Base-by-base conservation (phyloP, 1,284 basidiomycete species). In the Melanopsichium pennsylvanicum region DNA sequence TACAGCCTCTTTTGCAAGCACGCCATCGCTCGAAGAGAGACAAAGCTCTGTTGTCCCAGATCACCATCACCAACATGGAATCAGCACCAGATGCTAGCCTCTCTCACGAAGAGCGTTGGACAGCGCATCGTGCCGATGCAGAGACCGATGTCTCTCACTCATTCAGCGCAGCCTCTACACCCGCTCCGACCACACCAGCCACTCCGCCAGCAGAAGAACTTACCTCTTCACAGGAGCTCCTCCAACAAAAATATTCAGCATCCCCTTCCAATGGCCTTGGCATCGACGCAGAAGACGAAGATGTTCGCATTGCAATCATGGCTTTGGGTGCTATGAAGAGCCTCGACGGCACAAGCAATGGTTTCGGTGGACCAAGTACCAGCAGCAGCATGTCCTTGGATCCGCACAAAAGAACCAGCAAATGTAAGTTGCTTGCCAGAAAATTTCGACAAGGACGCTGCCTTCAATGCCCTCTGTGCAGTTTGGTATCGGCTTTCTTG, bases 301-400 rank as follows among this genome's bases (percentile, higher is more conserved):
- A 73, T n/a, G 74, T 75, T 8, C 57, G 59, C 35, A 73, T 73
- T 23, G 74, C 74, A 40, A 71, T 75, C 55, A 70, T 74, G 69
- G 74, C 70, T 2, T 43, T 74, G 21, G 72, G 72, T 13, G 72
- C 70, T 26, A 74, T 74, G 72, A 72, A 72, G 55, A 59, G 69
- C 27, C 62, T 74, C 22, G 72, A 74, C 38, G 72, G 70, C n/a
- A 51, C 35, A 2, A 47, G 27, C 42, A 43, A 50, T 26, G 38
- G 35, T 4, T 46, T 62, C 23, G 39, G 42, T 13, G 48, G 31
- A 12, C 21, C 43, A 13, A 50, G 47, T 21, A 40, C 41, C 18
- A 55, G 50, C 42, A 58, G 49, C 45, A 64, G 49, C 46, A 32
- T 23, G 2, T 59, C 62, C 3, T 25, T 46, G 11, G 62, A 66